Percentiles rank a stretch among this genome's conserved stretches.
These are phyloP conservation scores for Aethionema arabicum DNA, from an alignment of 345 rosid genomes.

Conservation along the genomic window DNA sequence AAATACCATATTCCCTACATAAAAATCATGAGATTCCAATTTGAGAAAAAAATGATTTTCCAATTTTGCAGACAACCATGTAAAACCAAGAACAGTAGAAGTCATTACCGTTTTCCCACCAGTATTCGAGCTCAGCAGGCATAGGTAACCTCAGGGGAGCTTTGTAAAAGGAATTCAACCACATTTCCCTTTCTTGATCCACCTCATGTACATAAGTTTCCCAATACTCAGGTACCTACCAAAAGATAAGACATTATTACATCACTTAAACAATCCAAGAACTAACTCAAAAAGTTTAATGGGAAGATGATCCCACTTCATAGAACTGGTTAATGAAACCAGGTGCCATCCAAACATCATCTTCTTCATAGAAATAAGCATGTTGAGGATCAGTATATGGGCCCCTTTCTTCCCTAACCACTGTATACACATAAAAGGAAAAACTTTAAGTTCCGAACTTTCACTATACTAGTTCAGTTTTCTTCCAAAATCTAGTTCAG, in stretches of 20 bases:
- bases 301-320: slow-evolving; percentile 47
- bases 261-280: slow-evolving; percentile 18
- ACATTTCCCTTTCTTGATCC: slow-evolving; percentile 89
- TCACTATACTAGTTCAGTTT: slow-evolving; percentile 2
- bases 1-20: neutral
- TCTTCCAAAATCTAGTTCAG: neutral
- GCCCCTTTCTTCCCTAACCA: slow-evolving; percentile 93
- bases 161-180: slow-evolving; percentile 93
- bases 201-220: slow-evolving; percentile 79
- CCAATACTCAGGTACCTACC: slow-evolving; percentile 93
- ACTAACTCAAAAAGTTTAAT: slow-evolving; percentile 20
- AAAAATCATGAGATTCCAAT: neutral
- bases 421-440: slow-evolving; percentile 39
- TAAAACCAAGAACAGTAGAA: slow-evolving; percentile 15
- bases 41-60: no score
- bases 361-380: slow-evolving; percentile 87
- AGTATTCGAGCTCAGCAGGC: slow-evolving; percentile 95
- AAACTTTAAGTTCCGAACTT: slow-evolving; percentile 4
- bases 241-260: slow-evolving; percentile 23
- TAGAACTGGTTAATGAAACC: slow-evolving; percentile 93
- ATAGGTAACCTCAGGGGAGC: slow-evolving; percentile 89
- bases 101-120: slow-evolving; percentile 75
- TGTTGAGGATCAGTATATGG: slow-evolving; percentile 93
- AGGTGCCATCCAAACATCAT: slow-evolving; percentile 98
- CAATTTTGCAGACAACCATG: slow-evolving; percentile 1